phyloP scores from a whole-genome alignment of 129 eudicot species.

The Gnaphalium uliginosum region DNA sequence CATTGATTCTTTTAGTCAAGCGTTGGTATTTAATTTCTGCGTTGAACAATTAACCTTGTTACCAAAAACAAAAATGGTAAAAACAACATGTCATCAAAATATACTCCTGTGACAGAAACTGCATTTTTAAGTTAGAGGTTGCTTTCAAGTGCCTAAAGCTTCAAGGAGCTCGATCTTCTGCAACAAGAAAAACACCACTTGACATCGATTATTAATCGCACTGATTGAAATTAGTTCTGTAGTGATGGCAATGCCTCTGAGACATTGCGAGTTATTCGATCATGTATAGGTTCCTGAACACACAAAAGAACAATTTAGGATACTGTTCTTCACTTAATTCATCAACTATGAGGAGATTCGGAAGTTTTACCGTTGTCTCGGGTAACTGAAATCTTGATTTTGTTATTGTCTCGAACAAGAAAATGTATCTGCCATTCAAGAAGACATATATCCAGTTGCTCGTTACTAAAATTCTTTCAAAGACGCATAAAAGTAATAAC shows the following conservation, averaged over 20 bases:
- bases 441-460: not conserved
- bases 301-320: slow-evolving; percentile 18
- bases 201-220: not conserved
- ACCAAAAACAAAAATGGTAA: no score
- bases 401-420: slow-evolving; percentile 88
- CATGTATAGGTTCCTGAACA: slow-evolving; percentile 84
- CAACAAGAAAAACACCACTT: not conserved
- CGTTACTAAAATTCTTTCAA: not conserved
- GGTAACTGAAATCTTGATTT: slow-evolving; percentile 68
- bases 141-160: no score
- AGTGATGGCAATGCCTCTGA: slow-evolving; percentile 60
- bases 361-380: slow-evolving; percentile 43
- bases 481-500: not conserved
- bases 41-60: no score
- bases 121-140: no score
- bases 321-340: not conserved
- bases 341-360: not conserved
- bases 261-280: slow-evolving; percentile 75
- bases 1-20: no score
- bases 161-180: no score
- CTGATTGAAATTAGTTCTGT: slow-evolving; percentile 13
- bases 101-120: no score
- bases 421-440: slow-evolving; percentile 66
- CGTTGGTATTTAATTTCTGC: no score
- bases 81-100: no score